A percentile compares a stretch with the other conserved stretches of the same genome.
Evolutionary conservation across 257 asterid genomes (phyloP).

Genomic region (Capsicum pubescens): DNA sequence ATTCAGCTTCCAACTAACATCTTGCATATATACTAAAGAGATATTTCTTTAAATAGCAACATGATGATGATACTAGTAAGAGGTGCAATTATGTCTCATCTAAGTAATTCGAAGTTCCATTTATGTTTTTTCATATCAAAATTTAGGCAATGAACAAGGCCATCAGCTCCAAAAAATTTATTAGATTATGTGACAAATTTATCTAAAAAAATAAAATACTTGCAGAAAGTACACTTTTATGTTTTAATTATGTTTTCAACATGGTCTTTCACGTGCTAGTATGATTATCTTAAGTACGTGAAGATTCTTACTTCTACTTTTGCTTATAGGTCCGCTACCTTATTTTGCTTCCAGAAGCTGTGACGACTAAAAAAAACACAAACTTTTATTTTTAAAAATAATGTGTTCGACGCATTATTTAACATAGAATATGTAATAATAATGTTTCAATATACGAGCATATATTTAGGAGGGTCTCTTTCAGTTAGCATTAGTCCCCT

Average conservation of each 20-base stretch:
- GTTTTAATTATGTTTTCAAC: background rate
- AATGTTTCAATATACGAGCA: too few species aligned
- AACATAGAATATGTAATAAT: too few species aligned
- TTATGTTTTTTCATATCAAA: background rate
- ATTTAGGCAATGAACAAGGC: background rate
- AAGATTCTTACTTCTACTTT: too few species aligned
- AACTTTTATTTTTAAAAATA: too few species aligned
- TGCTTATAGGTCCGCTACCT: too few species aligned
- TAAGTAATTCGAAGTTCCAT: background rate
- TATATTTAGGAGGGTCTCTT: too few species aligned
- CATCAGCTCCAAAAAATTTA: too few species aligned
- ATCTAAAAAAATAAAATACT: background rate
- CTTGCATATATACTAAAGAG: background rate
- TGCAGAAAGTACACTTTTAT: too few species aligned
- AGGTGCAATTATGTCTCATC: background rate
- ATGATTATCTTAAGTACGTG: background rate
- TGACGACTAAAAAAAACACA: too few species aligned
- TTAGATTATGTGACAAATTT: too few species aligned
- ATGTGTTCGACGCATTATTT: too few species aligned
- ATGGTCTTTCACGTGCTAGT: background rate
- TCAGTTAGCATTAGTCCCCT: slow-evolving; percentile 12
- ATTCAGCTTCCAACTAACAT: background rate
- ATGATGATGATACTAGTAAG: background rate
- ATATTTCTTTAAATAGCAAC: background rate
- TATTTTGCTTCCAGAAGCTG: too few species aligned